These are phyloP conservation scores for Globisporangium echinulatum DNA, from an alignment of 352 stramenopile species.

Conservation along the genomic window DNA sequence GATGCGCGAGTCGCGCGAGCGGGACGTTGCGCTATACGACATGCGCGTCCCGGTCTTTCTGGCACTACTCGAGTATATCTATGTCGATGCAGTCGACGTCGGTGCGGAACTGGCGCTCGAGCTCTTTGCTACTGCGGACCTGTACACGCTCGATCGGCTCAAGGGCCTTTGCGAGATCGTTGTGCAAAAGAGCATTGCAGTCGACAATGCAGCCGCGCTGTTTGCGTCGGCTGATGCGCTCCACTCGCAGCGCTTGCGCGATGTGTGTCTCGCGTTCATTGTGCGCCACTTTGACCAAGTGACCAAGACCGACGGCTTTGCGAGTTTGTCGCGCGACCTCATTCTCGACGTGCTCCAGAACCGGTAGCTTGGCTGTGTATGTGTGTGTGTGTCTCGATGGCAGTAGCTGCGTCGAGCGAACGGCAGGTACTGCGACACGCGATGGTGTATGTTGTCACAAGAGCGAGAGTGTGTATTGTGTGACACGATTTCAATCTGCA, in stretches of 20 bases:
- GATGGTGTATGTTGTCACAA: no score
- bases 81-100: conserved; percentile 93
- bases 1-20: conserved; percentile 88
- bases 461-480: no score
- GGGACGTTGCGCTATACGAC: conserved; percentile 85
- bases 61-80: conserved; percentile 95
- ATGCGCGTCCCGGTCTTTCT: conserved; percentile 91
- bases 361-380: conserved; percentile 31
- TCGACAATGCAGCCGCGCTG: conserved; percentile 82
- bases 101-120: conserved; percentile 90
- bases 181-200: conserved; percentile 85
- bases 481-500: no score
- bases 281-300: conserved; percentile 89
- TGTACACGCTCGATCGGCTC: conserved; percentile 94
- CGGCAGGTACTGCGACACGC: no score
- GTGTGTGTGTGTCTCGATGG: no score
- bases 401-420: no score
- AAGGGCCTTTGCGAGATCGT: conserved; percentile 89
- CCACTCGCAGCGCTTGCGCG: conserved; percentile 71
- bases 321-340: conserved; percentile 75
- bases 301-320: conserved; percentile 88
- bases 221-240: conserved; percentile 86
- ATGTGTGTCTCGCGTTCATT: conserved; percentile 88
- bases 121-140: conserved; percentile 90
- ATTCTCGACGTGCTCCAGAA: conserved; percentile 88